Evolutionary conservation across 2,329 filamentous ascomycete species (phyloP).

Genomic region (Aspergillus sp.): DNA sequence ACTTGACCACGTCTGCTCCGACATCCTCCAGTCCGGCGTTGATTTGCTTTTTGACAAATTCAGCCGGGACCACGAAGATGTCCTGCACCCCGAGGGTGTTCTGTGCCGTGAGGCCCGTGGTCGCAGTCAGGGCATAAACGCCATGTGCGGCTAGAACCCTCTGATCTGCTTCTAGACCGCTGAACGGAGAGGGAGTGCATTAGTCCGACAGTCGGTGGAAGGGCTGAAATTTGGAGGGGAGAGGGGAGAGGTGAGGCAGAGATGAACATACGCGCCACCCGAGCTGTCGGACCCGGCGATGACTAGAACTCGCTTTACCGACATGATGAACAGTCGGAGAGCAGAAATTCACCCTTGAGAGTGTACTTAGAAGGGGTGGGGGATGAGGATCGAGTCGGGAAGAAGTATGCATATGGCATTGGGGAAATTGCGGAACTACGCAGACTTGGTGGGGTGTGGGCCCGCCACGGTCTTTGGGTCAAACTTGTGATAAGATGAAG

Average conservation of each 20-base stretch:
- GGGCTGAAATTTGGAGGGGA: slow-evolving; percentile 3
- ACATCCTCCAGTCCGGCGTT: slow-evolving; percentile 82
- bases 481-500: background rate
- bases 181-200: slow-evolving; percentile 41
- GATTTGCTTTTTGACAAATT: slow-evolving; percentile 82
- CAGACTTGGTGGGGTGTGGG: background rate
- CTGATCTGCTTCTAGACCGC: slow-evolving; percentile 92
- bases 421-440: background rate
- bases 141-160: slow-evolving; percentile 90
- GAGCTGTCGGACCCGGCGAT: slow-evolving; percentile 90
- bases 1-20: slow-evolving; percentile 86
- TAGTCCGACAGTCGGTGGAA: slow-evolving; percentile 7
- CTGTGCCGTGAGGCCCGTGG: slow-evolving; percentile 92
- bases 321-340: slow-evolving; percentile 25
- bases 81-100: slow-evolving; percentile 83
- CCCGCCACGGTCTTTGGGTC: background rate
- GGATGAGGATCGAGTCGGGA: background rate
- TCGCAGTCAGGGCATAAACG: slow-evolving; percentile 95
- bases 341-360: background rate
- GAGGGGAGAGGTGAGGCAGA: slow-evolving; percentile 7
- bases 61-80: slow-evolving; percentile 75
- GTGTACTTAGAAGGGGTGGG: background rate
- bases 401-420: background rate
- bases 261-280: slow-evolving; percentile 72
- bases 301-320: slow-evolving; percentile 63